These are phyloP conservation scores for Debaryomycetaceae sp. DNA, from an alignment of 1,139 yeast species.

Conservation along the genomic window DNA sequence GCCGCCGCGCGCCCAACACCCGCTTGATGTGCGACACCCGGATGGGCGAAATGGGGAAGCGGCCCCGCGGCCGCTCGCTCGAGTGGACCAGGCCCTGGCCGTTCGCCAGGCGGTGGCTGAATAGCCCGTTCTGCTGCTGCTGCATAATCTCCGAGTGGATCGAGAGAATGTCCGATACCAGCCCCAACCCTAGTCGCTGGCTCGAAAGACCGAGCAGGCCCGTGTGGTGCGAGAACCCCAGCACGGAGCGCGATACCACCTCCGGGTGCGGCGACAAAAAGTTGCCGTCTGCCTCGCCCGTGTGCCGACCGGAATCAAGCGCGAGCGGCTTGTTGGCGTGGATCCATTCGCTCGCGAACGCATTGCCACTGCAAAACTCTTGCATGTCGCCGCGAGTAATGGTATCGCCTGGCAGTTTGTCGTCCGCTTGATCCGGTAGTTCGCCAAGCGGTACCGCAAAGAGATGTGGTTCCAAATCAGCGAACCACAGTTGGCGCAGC, in stretches of 20 bases:
- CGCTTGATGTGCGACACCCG: neutral
- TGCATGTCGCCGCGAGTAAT: slow-evolving; percentile 14
- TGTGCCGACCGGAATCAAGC: slow-evolving; percentile 4
- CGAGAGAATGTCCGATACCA: slow-evolving; percentile 30
- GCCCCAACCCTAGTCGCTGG: slow-evolving; percentile 32
- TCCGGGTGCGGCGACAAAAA: neutral
- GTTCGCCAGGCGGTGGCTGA: neutral
- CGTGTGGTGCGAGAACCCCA: slow-evolving; percentile 3
- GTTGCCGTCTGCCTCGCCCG: neutral
- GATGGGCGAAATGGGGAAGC: neutral
- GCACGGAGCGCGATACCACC: neutral
- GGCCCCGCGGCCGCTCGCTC: slow-evolving; percentile 6
- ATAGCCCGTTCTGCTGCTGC: slow-evolving; percentile 5
- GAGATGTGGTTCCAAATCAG: slow-evolving; percentile 2
- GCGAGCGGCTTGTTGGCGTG: slow-evolving; percentile 21
- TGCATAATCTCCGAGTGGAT: slow-evolving; percentile 27
- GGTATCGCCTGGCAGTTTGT: neutral
- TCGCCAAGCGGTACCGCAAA: too few species aligned
- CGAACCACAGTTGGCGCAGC: slow-evolving; percentile 21
- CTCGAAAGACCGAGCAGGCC: too few species aligned
- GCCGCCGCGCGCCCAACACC: neutral
- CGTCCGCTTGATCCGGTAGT: neutral
- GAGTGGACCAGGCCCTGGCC: neutral
- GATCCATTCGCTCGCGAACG: slow-evolving; percentile 22
- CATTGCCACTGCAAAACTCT: slow-evolving; percentile 22